Evolutionary conservation across 352 stramenopile species (phyloP).

Genomic region (Globisporangium carolinianum): DNA sequence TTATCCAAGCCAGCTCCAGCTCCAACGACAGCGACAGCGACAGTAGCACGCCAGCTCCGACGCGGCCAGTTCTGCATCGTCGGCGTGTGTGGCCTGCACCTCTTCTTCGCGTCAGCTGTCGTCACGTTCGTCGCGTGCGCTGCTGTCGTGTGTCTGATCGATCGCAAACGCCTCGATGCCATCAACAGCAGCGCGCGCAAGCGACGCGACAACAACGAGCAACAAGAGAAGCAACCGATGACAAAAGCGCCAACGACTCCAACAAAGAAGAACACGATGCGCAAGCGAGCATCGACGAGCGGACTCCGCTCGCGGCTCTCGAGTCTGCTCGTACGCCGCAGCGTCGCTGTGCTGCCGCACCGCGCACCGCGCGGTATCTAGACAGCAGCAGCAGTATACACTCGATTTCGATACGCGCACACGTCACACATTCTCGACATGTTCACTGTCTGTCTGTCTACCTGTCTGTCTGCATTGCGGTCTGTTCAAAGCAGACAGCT

Average conservation of each 20-base stretch:
- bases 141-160: conserved; percentile 30
- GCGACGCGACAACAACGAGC: neutral
- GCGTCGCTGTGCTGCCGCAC: conserved; percentile 5
- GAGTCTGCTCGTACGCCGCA: conserved; percentile 3
- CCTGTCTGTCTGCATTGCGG: too few relatives aligned
- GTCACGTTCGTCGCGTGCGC: conserved; percentile 30
- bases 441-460: too few relatives aligned
- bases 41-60: neutral
- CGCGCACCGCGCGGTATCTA: conserved; percentile 1
- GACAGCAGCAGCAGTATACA: neutral
- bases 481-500: too few relatives aligned
- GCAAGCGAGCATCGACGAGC: neutral
- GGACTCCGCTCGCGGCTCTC: conserved; percentile 4
- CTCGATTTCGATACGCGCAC: neutral
- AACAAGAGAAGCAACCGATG: neutral
- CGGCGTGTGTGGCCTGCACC: conserved; percentile 23
- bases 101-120: conserved; percentile 32
- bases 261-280: neutral
- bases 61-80: conserved; percentile 20
- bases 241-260: neutral
- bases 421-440: neutral
- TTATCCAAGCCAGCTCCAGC: too few relatives aligned
- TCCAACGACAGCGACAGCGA: neutral
- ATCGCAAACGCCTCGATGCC: conserved; percentile 2
- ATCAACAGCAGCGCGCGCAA: conserved; percentile 1